Base-by-base conservation (phyloP, 768 basidiomycete species). In the Tephrocybe rancida region DNA sequence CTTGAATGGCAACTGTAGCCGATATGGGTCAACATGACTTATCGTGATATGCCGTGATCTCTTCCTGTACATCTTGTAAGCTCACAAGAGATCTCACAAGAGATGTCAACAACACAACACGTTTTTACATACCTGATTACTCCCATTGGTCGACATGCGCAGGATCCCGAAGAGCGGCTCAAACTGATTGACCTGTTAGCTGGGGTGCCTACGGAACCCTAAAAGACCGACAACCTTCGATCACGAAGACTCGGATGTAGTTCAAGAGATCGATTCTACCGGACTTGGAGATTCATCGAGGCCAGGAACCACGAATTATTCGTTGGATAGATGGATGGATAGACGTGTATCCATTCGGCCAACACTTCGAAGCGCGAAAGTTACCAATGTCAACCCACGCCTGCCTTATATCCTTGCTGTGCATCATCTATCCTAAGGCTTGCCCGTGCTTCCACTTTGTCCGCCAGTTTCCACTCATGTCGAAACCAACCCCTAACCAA, bases 391-490 rank as follows among this genome's bases (percentile, higher is more conserved):
- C 60, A 61, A 52, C 42, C 43, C 46, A 48, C 41, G 52, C 57
- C 47, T 60, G 59, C 60, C 62, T 71, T 73, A 71, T 69, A 71
- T 62, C 62, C 64, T 61, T 59, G 52, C 62, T 49, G 53, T 59
- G 55, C 35, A 52, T 50, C 34, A 58, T 59, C 55, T 48, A 37
- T 42, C 35, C 48, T n/a, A n/a, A 54, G 46, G 44, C 54, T 56
- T 56, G 55, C 44, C 38, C 29, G 55, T 46, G 21, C 52, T 25
- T 47, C 53, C 55, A 25, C 46, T 27, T 42, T 27, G 22, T 34
- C 25, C 48, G 39, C 32, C 29, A 48, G n/a, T 27, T 30, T 27
- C 26, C 38, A n/a, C 44, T 34, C 44, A 63, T 63, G 64, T 54
- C 61, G 18, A 56, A 58, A 22, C 54, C 54, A 38, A 21, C 62